Evolutionary conservation across 1,284 basidiomycete species (phyloP), one percentile per base, ranked within the genome.

Genomic region (Macrocystidia cucumis): DNA sequence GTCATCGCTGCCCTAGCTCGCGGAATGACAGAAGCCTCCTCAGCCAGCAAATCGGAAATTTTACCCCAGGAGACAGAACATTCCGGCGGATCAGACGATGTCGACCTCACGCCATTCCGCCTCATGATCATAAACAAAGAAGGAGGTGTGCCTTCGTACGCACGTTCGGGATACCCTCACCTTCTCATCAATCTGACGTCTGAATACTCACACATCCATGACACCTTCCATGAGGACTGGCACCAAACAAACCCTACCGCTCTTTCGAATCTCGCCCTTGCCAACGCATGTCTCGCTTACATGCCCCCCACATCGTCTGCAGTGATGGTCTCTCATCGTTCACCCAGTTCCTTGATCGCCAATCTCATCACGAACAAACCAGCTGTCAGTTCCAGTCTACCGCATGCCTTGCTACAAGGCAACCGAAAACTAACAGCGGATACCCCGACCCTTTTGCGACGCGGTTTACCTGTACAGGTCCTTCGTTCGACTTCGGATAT

Each of bases 281-380:
- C 93, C 9, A 77, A 79, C 24, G 85, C 80, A 39, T 99, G 96
- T 56, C 73, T 99, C 23, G 66, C 73, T 1, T 88, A 91, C 62
- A 96, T 99, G 89, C 96, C 96, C 0, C 76, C 84, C 8, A 78
- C 86, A 1, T 91, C 93, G 2, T 95, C 91, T 12, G 95, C 92
- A 9, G 72, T 98, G 44, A 86, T 99, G 72, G 96, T 98, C 34
- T 96, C 91, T 9, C 96, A 99, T 63, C 89, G 93, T 22, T 96
- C 92, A 1, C 91, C 93, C 0, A 90, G 88, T 39, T 90, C 89
- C 2, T 77, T 99, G 42, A 98, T 99, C 48, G 95, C 80, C 29
- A 98, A 98, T 58, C 72, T 99, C 28, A 95, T 99, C 55, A 99
- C 96, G 32, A 98, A 98, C 63, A 96, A 95, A 55, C 96, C 96